A percentile compares a stretch with the other conserved stretches of the same genome.
Evolutionary conservation across 192 early-diverging fungal genomes (phyloP).

Genomic region (Backusella westeae): DNA sequence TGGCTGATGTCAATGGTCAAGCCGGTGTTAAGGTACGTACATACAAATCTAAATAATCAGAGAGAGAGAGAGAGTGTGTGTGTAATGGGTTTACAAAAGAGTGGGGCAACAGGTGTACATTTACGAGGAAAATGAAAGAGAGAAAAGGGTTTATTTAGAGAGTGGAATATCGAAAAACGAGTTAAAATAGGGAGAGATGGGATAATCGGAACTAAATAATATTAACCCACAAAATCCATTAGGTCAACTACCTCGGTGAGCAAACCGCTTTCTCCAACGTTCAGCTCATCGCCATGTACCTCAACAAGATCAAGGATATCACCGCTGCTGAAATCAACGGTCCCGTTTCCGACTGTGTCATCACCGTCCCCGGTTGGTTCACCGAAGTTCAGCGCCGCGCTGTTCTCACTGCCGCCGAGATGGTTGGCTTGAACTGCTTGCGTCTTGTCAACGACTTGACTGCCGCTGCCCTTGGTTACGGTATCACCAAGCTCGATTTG

Average conservation of each 20-base stretch:
- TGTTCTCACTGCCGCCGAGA: slow-evolving; percentile 81
- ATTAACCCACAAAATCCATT: not conserved
- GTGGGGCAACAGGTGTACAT: not conserved
- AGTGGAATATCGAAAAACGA: not conserved
- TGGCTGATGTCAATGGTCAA: slow-evolving; percentile 81
- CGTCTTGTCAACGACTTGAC: slow-evolving; percentile 93
- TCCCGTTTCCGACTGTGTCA: slow-evolving; percentile 90
- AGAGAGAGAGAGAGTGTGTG: not conserved
- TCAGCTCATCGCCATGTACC: slow-evolving; percentile 93
- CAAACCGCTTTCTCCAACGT: slow-evolving; percentile 77
- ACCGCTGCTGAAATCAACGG: slow-evolving; percentile 78
- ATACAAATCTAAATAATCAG: not conserved
- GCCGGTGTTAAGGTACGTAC: slow-evolving; percentile 67
- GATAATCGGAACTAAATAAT: not conserved
- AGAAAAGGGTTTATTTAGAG: not conserved
- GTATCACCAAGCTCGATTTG: slow-evolving; percentile 96
- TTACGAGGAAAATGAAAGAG: too few species aligned
- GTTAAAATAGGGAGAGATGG: not conserved
- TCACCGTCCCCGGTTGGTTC: slow-evolving; percentile 94
- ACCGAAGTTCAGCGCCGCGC: slow-evolving; percentile 90
- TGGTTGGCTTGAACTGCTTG: slow-evolving; percentile 88
- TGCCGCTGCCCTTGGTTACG: slow-evolving; percentile 93
- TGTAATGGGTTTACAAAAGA: not conserved
- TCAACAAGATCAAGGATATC: slow-evolving; percentile 89
- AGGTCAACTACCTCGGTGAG: slow-evolving; percentile 82